Base-by-base conservation (phyloP, 768 basidiomycete species). In the Lactifluus volemus region DNA sequence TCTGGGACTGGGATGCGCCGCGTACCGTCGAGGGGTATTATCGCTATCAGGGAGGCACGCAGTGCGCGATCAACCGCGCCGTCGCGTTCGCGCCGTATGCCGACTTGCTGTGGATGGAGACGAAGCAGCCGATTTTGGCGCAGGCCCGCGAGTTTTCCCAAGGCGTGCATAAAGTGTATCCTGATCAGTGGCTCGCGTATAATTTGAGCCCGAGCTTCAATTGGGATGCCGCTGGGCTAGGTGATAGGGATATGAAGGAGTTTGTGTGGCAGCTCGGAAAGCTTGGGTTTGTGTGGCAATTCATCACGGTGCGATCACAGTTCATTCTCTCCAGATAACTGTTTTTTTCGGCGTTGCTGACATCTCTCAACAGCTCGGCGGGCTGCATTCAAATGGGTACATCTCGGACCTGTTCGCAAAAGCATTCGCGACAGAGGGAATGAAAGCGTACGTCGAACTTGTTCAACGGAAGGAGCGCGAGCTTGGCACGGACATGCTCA, bases 401-500 rank as follows among this genome's bases (percentile, higher is more conserved):
- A 98, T 98, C 71, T 92, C 87, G 67, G 94, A 98, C 71, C 75
- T 88, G 25, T 98, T 99, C 73, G 96, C 97, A 4, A 73, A 83
- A 67, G 81, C 88, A 55, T 98, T 84, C 71, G 88, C 92, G 41
- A 87, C 85, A 73, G 95, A 96, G 64, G 97, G 96, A 45, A 99
- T 99, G 97, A 94, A 98, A 73, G 97, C 97, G 2, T 99, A 98
- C 70, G 95, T 98, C 64, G 92, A 95, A 75, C 77, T 98, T 60
- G 79, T 99, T 56, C 97, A 99, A 73, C 79, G 90, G 32, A 88
- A 83, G 72, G 97, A 99, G 71, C 83, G 93, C 53, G 94, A 98
- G 67, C 81, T 97, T 55, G 93, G 88, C 52, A 93, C 90, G 63
- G 97, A 99, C 70, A 96, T 98, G 29, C 84, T 98, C 67, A 98